phyloP scores from a whole-genome alignment of 2,329 filamentous ascomycete genomes.

The Fusarium sublunatum region DNA sequence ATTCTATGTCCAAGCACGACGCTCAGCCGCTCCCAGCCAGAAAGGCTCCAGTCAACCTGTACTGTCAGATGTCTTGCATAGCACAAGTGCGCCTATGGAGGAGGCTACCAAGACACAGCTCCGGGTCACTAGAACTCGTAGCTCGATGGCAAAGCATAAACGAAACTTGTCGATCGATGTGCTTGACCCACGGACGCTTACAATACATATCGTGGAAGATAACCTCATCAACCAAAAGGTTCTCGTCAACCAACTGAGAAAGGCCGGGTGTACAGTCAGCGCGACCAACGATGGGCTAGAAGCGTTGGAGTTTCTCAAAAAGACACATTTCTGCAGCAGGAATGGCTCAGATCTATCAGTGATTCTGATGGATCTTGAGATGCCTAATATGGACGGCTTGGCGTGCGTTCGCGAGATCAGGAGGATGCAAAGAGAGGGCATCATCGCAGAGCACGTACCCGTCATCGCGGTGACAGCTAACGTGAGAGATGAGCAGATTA shows the following conservation, averaged over 20 bases:
- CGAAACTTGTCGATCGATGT: not conserved
- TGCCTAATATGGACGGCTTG: slow-evolving; percentile 62
- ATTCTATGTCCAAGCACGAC: slow-evolving; percentile 70
- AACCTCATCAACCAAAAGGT: slow-evolving; percentile 77
- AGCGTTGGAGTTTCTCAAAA: slow-evolving; percentile 56
- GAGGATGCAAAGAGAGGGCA: slow-evolving; percentile 51
- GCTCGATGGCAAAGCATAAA: not conserved
- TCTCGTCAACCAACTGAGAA: slow-evolving; percentile 71
- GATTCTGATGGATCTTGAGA: slow-evolving; percentile 61
- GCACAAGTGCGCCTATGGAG: not conserved
- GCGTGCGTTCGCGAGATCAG: slow-evolving; percentile 56
- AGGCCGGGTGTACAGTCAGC: slow-evolving; percentile 68
- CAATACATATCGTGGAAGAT: slow-evolving; percentile 73
- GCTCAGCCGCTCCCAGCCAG: slow-evolving; percentile 49
- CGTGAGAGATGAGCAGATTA: slow-evolving; percentile 60
- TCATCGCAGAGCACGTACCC: slow-evolving; percentile 51
- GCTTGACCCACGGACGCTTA: slow-evolving; percentile 51
- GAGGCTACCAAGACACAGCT: not conserved
- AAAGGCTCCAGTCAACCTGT: not conserved
- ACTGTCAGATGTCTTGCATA: not conserved
- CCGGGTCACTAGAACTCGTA: not conserved
- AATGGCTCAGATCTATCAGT: slow-evolving; percentile 50
- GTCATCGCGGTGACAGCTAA: slow-evolving; percentile 62
- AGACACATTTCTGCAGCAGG: slow-evolving; percentile 46
- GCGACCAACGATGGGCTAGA: slow-evolving; percentile 73